These are phyloP conservation scores for Trichoderma atroviride DNA, from an alignment of 2,329 filamentous ascomycete species.

Conservation along the genomic window DNA sequence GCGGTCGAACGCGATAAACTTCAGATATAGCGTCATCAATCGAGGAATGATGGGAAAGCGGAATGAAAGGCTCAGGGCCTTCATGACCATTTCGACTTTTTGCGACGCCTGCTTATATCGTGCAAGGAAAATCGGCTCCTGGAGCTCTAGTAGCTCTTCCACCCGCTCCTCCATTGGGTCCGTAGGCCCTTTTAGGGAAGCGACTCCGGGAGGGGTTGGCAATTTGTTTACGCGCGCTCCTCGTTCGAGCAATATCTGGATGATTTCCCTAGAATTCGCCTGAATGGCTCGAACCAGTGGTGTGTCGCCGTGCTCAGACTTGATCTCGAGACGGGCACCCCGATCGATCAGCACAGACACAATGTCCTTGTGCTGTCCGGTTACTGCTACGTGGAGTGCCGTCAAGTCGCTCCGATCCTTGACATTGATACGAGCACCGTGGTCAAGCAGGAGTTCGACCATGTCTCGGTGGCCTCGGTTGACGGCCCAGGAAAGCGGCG, in stretches of 20 bases:
- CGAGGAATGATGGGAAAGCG: slow-evolving; percentile 9
- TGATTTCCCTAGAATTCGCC: slow-evolving; percentile 18
- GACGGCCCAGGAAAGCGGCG: slow-evolving; percentile 13
- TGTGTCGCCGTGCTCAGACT: slow-evolving; percentile 12
- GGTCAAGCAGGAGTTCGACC: slow-evolving; percentile 9
- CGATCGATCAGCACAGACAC: slow-evolving; percentile 13
- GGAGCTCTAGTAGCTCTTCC: slow-evolving; percentile 6
- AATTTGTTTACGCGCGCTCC: background rate
- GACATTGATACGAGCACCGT: slow-evolving; percentile 12
- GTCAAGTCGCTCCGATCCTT: slow-evolving; percentile 13
- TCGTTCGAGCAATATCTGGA: slow-evolving; percentile 4
- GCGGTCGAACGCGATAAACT: slow-evolving; percentile 14
- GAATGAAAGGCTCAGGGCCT: slow-evolving; percentile 1
- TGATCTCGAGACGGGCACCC: slow-evolving; percentile 6
- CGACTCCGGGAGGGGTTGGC: slow-evolving; percentile 8
- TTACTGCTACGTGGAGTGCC: background rate
- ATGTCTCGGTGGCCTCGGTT: slow-evolving; percentile 4
- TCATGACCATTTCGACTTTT: slow-evolving; percentile 10
- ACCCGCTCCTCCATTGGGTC: slow-evolving; percentile 14
- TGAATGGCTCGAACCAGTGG: slow-evolving; percentile 12
- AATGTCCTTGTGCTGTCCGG: slow-evolving; percentile 13
- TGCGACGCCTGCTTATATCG: slow-evolving; percentile 12
- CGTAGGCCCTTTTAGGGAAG: background rate
- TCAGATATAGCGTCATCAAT: slow-evolving; percentile 8
- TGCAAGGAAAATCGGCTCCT: slow-evolving; percentile 10